Evolutionary conservation across 805 yeast genomes (phyloP), one percentile per base, ranked within the genome.

Genomic region (Wickerhamiella qilinensis): DNA sequence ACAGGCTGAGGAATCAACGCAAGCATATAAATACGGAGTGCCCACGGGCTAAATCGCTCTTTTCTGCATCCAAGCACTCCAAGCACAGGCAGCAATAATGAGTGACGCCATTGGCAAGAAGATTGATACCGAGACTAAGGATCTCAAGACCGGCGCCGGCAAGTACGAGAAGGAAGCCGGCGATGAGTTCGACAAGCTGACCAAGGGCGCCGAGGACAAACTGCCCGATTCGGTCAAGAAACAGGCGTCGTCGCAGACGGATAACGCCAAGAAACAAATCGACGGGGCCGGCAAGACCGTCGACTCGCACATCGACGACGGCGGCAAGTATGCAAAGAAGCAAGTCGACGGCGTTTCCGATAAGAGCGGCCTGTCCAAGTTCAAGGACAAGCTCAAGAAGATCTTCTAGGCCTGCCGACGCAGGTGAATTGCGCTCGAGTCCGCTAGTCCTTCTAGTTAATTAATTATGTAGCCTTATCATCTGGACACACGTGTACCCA

Each of bases 331-430:
- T 27, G 29, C 22, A 19, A 29, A 34, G 18, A 20, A 33, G 18
- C n/a, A 38, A 24, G 24, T 34, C 34, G 29, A 38, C 27, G 20
- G 29, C 25, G 24, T 36, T n/a, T 16, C 20, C 14, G 22, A 36
- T 31, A 17, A 40, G 30, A 20, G 6, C 19, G 33, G 33, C 28
- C 20, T 38, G 5, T 27, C 21, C 32, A 38, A 34, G 41, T 11
- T 38, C 38, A 38, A 38, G 41, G 35, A 25, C 24, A 38, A 38
- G 38, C 18, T 38, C 38, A 38, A 38, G 41, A 38, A 38, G 35
- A 18, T 38, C 21, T 38, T 38, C 27, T 29, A 38, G 15, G 8
- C 6, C 6, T 32, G 30, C 15, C 35, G n/a, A 20, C 20, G 25
- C 15, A 18, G 14, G 9, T 17, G 8, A 30, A 8, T n/a, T 8